These are phyloP conservation scores for Claviceps africana DNA, from an alignment of 2,329 filamentous ascomycete genomes.

Conservation along the genomic window DNA sequence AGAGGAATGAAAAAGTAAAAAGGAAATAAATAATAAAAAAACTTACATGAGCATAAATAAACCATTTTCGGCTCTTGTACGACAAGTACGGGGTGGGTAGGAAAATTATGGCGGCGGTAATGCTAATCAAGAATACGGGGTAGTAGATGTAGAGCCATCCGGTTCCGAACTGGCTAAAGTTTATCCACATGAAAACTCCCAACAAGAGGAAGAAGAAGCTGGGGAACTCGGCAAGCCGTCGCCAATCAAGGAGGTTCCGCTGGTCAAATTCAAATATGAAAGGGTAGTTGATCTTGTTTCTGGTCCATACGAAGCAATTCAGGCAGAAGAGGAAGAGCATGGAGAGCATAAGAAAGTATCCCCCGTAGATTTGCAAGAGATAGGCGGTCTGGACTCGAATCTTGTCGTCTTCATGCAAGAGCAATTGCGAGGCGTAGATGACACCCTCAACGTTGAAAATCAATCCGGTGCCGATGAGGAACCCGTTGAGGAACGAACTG, in stretches of 20 bases:
- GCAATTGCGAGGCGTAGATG: constrained; percentile 42
- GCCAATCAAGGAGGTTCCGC: constrained; percentile 76
- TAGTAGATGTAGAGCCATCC: constrained; percentile 69
- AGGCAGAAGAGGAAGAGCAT: constrained; percentile 75
- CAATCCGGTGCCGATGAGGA: constrained; percentile 53
- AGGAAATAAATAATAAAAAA: neutral
- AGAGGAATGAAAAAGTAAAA: too few species aligned
- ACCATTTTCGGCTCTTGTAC: constrained; percentile 67
- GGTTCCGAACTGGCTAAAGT: constrained; percentile 58
- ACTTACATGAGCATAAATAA: constrained; percentile 74
- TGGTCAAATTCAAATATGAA: constrained; percentile 96
- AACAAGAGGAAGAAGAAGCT: constrained; percentile 68
- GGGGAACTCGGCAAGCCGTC: constrained; percentile 73
- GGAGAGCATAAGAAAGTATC: constrained; percentile 74
- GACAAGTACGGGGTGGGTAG: constrained; percentile 63
- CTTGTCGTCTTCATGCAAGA: constrained; percentile 32
- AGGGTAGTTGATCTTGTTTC: constrained; percentile 81
- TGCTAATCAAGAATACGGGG: constrained; percentile 61
- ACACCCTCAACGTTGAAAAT: constrained; percentile 55
- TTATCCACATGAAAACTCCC: constrained; percentile 76
- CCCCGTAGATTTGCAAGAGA: constrained; percentile 79
- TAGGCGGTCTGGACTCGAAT: constrained; percentile 46
- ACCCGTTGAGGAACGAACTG: constrained; percentile 45
- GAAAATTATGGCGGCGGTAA: constrained; percentile 57
- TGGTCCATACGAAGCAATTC: constrained; percentile 70